These are phyloP conservation scores for Pythium chondricola DNA, from an alignment of 352 stramenopile species.

Conservation along the genomic window DNA sequence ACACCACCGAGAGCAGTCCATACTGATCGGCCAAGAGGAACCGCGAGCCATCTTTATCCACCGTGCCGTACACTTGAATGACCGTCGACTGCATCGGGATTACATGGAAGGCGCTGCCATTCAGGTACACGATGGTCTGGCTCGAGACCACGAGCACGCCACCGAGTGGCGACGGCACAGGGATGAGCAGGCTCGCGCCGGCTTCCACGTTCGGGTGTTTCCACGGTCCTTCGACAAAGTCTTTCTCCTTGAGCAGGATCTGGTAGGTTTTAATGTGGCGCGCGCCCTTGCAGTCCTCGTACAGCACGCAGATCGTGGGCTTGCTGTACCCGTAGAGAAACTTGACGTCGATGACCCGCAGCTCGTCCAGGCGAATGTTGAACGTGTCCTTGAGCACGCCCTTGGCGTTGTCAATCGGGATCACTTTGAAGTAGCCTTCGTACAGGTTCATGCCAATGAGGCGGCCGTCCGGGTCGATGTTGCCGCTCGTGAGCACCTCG, in stretches of 20 bases:
- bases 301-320: constrained; percentile 89
- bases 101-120: constrained; percentile 80
- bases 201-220: constrained; percentile 86
- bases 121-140: constrained; percentile 90
- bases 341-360: constrained; percentile 91
- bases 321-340: constrained; percentile 88
- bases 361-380: constrained; percentile 91
- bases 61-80: constrained; percentile 85
- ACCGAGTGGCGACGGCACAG: constrained; percentile 72
- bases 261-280: constrained; percentile 91
- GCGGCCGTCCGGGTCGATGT: constrained; percentile 81
- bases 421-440: constrained; percentile 89
- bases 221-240: constrained; percentile 87
- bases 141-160: constrained; percentile 90
- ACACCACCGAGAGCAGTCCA: constrained; percentile 84
- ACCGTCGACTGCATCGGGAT: constrained; percentile 90
- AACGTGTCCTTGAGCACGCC: constrained; percentile 83
- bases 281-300: constrained; percentile 86
- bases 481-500: constrained; percentile 84
- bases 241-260: constrained; percentile 87
- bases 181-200: constrained; percentile 84
- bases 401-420: constrained; percentile 78
- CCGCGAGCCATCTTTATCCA: constrained; percentile 85
- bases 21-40: constrained; percentile 90
- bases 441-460: constrained; percentile 91